phyloP scores from a whole-genome alignment of 1,284 basidiomycete genomes.

The Spongispora temasekensis region DNA sequence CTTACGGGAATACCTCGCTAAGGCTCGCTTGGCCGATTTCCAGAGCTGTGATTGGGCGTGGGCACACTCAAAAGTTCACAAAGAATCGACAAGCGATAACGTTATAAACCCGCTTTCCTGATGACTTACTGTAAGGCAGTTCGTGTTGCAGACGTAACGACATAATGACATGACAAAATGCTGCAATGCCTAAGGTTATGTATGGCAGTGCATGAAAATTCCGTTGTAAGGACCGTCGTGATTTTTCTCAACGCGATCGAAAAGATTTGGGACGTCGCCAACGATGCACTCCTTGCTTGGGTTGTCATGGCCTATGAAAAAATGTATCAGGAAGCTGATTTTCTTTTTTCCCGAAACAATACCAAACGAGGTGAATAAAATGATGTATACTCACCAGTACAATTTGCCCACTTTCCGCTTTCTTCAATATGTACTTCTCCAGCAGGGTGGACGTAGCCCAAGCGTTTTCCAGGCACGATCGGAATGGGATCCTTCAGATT shows the following conservation, averaged over 20 bases:
- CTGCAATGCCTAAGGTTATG: neutral
- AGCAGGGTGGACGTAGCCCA: constrained; percentile 55
- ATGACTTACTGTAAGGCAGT: no score
- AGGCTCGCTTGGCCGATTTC: no score
- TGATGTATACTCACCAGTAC: constrained; percentile 38
- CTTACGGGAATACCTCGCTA: no score
- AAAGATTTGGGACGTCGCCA: constrained; percentile 56
- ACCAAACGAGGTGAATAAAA: neutral
- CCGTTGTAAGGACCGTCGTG: constrained; percentile 64
- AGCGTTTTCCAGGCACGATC: constrained; percentile 47
- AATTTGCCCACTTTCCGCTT: constrained; percentile 44
- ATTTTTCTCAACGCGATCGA: constrained; percentile 42
- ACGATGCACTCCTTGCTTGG: constrained; percentile 49
- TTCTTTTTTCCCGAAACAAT: no score
- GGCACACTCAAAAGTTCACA: no score
- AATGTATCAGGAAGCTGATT: no score
- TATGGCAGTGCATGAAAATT: constrained; percentile 46
- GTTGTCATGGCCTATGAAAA: constrained; percentile 62
- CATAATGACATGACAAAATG: neutral
- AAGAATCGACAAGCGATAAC: no score
- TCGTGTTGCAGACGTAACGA: neutral
- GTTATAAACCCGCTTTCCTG: no score
- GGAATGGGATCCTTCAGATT: constrained; percentile 52
- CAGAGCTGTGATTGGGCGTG: no score
- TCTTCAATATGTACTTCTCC: constrained; percentile 61